Conservation (phyloP, 306 rosid species). For the Alnus glutinosa region DNA sequence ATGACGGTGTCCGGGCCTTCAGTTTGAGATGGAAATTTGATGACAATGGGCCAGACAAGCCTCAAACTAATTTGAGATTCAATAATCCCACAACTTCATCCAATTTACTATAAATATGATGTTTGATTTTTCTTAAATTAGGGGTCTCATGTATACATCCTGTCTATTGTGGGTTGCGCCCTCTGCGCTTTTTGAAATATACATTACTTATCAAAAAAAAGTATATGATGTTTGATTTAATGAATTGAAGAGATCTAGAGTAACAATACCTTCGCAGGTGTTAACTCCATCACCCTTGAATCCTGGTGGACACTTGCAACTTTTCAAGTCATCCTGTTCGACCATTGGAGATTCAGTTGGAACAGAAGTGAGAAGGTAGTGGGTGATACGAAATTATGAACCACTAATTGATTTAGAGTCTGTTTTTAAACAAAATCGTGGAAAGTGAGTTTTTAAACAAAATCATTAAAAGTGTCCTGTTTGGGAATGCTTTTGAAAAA, state of each 20-base stretch:
- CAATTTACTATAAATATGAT: neutral
- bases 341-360: conserved; percentile 17
- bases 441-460: no score
- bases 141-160: no score
- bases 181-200: no score
- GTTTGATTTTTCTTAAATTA: neutral
- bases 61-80: neutral
- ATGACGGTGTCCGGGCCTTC: neutral
- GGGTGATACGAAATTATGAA: conserved; percentile 7
- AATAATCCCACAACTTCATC: conserved; percentile 4
- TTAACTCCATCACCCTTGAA: conserved; percentile 81
- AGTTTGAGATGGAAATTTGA: neutral
- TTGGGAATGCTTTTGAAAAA: no score
- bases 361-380: neutral
- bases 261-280: conserved; percentile 70
- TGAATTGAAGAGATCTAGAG: conserved; percentile 10
- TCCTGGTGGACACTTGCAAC: conserved; percentile 86
- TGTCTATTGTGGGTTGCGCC: no score
- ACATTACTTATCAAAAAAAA: no score
- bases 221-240: neutral
- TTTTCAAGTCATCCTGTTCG: conserved; percentile 69
- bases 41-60: neutral
- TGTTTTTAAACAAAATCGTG: no score
- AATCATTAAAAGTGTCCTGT: no score
- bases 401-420: neutral